Evolutionary conservation across 129 eudicot species (phyloP), one percentile per base, ranked within the genome.

Genomic region (Dittrichia graveolens): DNA sequence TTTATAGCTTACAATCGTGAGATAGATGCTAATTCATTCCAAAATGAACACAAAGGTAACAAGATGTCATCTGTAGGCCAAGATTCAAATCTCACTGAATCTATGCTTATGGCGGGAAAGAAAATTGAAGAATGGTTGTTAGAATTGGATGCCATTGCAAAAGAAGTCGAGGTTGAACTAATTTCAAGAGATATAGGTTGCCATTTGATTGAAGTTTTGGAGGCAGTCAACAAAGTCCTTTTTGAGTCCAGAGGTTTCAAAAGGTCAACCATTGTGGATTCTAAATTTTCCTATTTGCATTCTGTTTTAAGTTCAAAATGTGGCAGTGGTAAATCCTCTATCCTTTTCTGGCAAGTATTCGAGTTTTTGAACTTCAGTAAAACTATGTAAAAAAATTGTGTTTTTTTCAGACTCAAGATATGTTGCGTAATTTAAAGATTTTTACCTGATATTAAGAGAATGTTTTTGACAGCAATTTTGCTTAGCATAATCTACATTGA

Each of bases 131-230:
- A 81, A 74, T 90, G 96, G 95, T 69, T 87, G 58, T 70, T 19
- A 11, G 96, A 87, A 78, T 43, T 90, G 65, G 95, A 90, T 72
- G 81, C 58, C 67, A 90, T 90, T 79, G 88, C 88, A 0, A 87
- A 78, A 75, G 93, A 90, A 75, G 96, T 87, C 41, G 85, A 87
- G 61, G 96, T 86, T 15, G 87, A 90, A 74, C 80, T 90, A 66
- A 83, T 85, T 75, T 61, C 85, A 31, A 84, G 93, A 66, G 96
- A 90, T 15, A 90, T 90, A 46, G 96, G 96, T 47, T 90, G 96
- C 67, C 75, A 90, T 81, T 71, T 87, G 77, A 79, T 78, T 58
- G 91, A 90, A 79, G 91, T 90, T 70, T 65, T 90, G 56, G 96
- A 87, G 69, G 96, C 94, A 4, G 96, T 90, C 37, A 90, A 90